Percentiles rank a stretch among this genome's conserved stretches.
Conservation (phyloP, 1,284 basidiomycete species). For the Puccinia horiana region DNA sequence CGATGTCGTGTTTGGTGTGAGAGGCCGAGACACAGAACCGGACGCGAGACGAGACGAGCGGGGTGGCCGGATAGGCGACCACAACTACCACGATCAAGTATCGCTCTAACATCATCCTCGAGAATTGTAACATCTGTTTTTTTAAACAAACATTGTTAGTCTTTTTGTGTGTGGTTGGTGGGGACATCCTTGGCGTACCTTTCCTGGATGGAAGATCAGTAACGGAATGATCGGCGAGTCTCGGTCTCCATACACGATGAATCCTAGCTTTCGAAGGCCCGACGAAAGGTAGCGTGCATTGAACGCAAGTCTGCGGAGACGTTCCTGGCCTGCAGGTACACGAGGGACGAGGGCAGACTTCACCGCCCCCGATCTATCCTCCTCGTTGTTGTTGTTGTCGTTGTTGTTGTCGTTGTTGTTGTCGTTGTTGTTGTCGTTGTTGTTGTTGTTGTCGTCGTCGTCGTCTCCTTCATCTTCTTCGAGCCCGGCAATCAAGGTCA, state of each 20-base stretch:
- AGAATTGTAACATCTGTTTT: background rate
- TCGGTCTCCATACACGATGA: slow-evolving; percentile 91
- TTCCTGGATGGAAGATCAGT: slow-evolving; percentile 88
- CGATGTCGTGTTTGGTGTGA: slow-evolving; percentile 96
- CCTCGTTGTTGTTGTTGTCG: no score
- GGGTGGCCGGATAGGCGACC: slow-evolving; percentile 72
- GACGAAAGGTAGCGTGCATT: slow-evolving; percentile 88
- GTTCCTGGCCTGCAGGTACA: slow-evolving; percentile 75
- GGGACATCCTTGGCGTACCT: slow-evolving; percentile 65
- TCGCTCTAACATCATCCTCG: background rate
- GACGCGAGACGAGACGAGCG: slow-evolving; percentile 83
- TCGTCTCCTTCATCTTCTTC: slow-evolving; percentile 48
- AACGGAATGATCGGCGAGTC: slow-evolving; percentile 92
- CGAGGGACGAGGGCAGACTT: slow-evolving; percentile 62
- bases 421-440: no score
- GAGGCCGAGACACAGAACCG: slow-evolving; percentile 91
- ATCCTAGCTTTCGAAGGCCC: slow-evolving; percentile 86
- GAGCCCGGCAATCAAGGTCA: slow-evolving; percentile 91
- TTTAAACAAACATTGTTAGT: background rate
- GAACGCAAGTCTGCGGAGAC: slow-evolving; percentile 86
- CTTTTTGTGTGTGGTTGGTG: background rate
- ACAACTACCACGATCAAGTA: slow-evolving; percentile 56
- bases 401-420: no score
- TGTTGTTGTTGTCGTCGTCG: no score
- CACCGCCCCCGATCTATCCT: no score